Base-by-base conservation (phyloP, 257 asterid genomes). In the Nicotiana otophora region DNA sequence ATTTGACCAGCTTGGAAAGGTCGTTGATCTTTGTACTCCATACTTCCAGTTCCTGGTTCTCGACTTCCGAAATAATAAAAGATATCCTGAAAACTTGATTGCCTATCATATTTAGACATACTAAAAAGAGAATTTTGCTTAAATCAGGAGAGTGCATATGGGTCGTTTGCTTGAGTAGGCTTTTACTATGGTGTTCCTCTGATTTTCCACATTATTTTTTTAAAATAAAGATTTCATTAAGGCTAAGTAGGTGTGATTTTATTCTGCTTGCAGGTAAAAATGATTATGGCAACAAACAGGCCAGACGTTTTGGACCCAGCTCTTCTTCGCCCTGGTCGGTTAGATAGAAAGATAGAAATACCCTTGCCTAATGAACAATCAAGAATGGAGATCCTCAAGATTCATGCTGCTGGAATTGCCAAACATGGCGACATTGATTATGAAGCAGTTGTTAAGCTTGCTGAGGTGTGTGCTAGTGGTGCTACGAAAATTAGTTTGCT, bases 1-100 rank as follows among this genome's bases (percentile, higher is more conserved):
- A 34, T 95, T 95, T 85, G 99, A 92, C 77, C 98, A 94, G 86
- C 97, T 94, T 46, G 99, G 99, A 74, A 96, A 96, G 99, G 99
- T 96, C n/a, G 39, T 14, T 23, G 39, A 23, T 72, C 60, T 48
- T 65, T 15, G 39, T 46, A 12, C 42, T 33, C 39, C 39, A 20
- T 48, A 48, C 61, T 20, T 72, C 20, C 60, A 42, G 58, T 20
- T 72, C 79, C 26, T 74, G 62, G 51, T 74, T 74, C 61, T 46
- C 51, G 23, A 20, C 26, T 72, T 72, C 36, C 10, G 46, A 14
- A 48, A 12, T 53, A 8, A 42, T 42, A 42, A 46, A 74, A n/a
- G 79, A 23, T 23, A 23, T 46, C 62, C 79, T 48, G 14, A 46
- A 48, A 46, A 48, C 62, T 20, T 74, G 62, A 48, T 74, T 20